These are phyloP conservation scores for Microstegium vimineum DNA, from an alignment of 176 grass and related monocot genomes.

Conservation along the genomic window DNA sequence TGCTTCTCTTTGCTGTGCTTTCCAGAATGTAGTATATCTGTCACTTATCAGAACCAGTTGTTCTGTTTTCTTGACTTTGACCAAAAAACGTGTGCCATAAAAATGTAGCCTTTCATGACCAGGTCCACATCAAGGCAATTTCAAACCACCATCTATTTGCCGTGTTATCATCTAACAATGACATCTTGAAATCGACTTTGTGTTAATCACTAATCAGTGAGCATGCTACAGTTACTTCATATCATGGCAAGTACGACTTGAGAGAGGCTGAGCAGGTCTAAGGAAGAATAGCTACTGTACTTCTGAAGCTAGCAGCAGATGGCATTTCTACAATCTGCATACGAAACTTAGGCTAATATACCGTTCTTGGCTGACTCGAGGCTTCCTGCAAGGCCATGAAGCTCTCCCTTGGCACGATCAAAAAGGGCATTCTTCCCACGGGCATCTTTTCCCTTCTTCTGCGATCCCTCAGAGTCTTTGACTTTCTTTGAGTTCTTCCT, in stretches of 20 bases:
- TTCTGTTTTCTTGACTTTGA: slow-evolving; percentile 11
- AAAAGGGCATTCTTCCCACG: slow-evolving; percentile 39
- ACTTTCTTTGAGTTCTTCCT: slow-evolving; percentile 52
- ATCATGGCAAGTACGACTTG: background rate
- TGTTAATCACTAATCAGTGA: background rate
- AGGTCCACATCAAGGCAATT: background rate
- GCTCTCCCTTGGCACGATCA: slow-evolving; percentile 39
- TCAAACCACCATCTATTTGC: background rate
- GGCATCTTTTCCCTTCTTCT: slow-evolving; percentile 35
- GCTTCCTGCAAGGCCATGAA: slow-evolving; percentile 28
- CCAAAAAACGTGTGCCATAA: background rate
- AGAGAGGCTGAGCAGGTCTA: background rate
- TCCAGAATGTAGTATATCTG: background rate
- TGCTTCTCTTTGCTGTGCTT: background rate
- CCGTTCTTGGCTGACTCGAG: slow-evolving; percentile 32
- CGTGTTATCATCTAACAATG: background rate
- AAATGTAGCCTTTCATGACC: background rate
- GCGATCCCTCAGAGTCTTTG: slow-evolving; percentile 24
- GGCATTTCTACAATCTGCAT: background rate
- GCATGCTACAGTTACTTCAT: background rate
- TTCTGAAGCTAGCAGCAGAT: background rate
- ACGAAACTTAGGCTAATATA: background rate
- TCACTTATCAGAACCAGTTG: background rate
- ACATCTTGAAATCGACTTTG: background rate
- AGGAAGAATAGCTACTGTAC: background rate